Percentiles rank a stretch among this genome's conserved stretches.
Conservation (phyloP, 139 green algal species). For the Tetradesmus obliquus region DNA sequence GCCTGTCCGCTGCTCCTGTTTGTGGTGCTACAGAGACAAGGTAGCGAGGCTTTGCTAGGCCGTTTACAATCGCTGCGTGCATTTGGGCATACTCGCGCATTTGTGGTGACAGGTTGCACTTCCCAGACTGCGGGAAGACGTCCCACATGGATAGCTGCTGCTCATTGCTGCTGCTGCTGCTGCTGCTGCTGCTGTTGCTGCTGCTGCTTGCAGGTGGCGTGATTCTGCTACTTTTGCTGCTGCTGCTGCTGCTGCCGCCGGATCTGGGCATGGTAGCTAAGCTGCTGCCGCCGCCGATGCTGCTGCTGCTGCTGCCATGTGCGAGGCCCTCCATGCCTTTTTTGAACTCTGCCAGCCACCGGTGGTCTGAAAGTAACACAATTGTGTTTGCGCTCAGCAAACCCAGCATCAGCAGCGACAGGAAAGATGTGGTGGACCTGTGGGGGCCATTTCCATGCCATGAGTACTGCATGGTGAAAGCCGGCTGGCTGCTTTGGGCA, state of each 20-base stretch:
- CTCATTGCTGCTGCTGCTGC: background rate
- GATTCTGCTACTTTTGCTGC: background rate
- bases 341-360: background rate
- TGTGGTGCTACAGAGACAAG: background rate
- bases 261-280: background rate
- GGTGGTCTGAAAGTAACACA: background rate
- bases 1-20: constrained; percentile 20
- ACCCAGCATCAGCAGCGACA: background rate
- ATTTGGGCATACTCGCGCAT: background rate
- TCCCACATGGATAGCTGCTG: background rate
- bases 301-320: background rate
- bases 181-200: background rate
- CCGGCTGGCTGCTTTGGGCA: background rate
- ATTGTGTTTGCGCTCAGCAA: background rate
- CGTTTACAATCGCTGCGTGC: background rate
- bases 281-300: background rate
- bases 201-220: background rate
- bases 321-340: background rate
- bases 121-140: background rate
- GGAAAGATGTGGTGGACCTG: background rate
- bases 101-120: background rate
- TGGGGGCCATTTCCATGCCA: background rate
- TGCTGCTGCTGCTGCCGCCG: background rate
- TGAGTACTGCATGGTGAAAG: background rate
- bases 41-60: constrained; percentile 2